Evolutionary conservation across 305 asterid species (phyloP).

Genomic region (Fraxinus xanthoxyloides): DNA sequence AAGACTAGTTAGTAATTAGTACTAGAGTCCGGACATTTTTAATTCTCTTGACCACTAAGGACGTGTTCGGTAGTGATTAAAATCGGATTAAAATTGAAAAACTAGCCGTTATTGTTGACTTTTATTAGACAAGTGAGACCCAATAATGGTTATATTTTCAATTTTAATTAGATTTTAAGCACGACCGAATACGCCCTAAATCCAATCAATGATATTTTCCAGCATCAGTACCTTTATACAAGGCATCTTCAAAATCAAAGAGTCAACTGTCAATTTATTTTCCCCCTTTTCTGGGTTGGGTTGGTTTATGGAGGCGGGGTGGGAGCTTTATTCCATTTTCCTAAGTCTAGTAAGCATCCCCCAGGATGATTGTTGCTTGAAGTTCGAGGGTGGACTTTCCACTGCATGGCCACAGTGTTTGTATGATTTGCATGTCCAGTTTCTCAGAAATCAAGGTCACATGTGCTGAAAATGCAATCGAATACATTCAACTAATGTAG

Average conservation of each 20-base stretch:
- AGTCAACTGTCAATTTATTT: neutral
- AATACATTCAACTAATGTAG: neutral
- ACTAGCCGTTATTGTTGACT: too few relatives aligned
- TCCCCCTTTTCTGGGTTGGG: neutral
- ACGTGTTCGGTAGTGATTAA: too few relatives aligned
- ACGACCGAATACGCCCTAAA: too few relatives aligned
- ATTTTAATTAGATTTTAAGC: too few relatives aligned
- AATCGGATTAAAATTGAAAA: too few relatives aligned
- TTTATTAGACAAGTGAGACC: too few relatives aligned
- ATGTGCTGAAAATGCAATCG: neutral
- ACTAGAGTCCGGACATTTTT: neutral
- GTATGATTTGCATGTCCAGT: neutral
- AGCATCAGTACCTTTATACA: neutral
- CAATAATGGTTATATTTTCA: too few relatives aligned
- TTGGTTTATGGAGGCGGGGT: neutral
- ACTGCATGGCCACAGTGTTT: neutral
- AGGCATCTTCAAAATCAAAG: neutral
- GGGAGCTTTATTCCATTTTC: neutral
- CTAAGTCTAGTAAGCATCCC: neutral
- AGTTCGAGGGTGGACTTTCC: neutral
- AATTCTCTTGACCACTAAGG: neutral
- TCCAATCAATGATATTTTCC: neutral
- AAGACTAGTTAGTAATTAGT: neutral
- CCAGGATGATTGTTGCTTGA: neutral
- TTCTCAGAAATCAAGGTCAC: neutral